Base-by-base conservation (phyloP, 148 eudicot species). In the Rhododendron molle region DNA sequence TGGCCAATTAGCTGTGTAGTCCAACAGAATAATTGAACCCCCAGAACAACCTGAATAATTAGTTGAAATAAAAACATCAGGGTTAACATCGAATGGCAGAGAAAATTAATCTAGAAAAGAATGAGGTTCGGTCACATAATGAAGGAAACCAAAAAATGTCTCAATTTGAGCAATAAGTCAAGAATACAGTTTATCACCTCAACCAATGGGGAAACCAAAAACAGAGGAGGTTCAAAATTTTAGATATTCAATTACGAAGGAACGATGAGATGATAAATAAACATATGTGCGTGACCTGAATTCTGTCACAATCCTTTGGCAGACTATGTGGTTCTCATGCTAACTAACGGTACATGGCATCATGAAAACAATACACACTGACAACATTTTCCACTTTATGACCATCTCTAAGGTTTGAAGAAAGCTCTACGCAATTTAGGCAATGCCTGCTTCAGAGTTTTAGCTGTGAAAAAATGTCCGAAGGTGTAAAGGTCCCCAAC, bases 1-100 rank as follows among this genome's bases (percentile, higher is more conserved):
- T 94, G 97, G 69, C 95, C 97, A 23, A 94, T 76, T 79, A 94
- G 85, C 87, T 94, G 95, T n/a, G 81, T 86, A 3, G 93, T 83
- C 97, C 95, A 94, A 81, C 97, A 92, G 76, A 91, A 13, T 81
- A 93, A 43, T 60, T 94, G 97, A 83, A 89, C 87, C 9, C 89
- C 95, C 78, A 94, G 90, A 78, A 91, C 93, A 83, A 93, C 88
- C 97, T 94, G 90, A 82, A 89, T 44, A 78, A 40, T 47, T 1
- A 36, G 32, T 81, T 60, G 52, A 81, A 81, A 62, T n/a, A 58
- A 40, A 20, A 81, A 36, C 71, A 34, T 81, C 28, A 62, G 18
- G 71, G 21, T 81, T n/a, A 23, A 62, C 44, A 12, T 58, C 0
- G 12, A 11, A 81, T 58, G 16, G 21, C 26, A 56, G 36, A 36